Base-by-base conservation (phyloP, 73 alveolate genomes). In the Vitrella brassicaformis region DNA sequence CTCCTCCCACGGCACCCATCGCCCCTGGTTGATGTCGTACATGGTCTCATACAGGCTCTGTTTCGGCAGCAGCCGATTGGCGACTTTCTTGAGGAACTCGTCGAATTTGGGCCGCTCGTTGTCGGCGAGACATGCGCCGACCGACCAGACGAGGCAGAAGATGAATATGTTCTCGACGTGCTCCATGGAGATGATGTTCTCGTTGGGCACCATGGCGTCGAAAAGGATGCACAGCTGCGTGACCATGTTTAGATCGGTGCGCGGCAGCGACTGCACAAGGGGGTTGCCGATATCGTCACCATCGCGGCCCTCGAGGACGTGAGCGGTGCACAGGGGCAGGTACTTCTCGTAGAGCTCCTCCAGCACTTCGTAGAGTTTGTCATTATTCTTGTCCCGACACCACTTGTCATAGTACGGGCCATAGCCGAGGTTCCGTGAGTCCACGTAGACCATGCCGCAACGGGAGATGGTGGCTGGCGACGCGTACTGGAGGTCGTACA, bases 391-490 rank as follows among this genome's bases (percentile, higher is more conserved):
- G 56, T 39, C 4, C n/a, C n/a, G n/a, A n/a, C n/a, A n/a, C 95
- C 95, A 89, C 68, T 87, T 84, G 64, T 86, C 93, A 28, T 81
- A 86, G 90, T 72, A 86, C 26, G 95, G 95, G 27, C 69, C 69
- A 14, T 39, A 39, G n/a, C 94, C 90, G 4, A 83, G 81, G 78
- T 89, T 84, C 80, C 82, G 82, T 28, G 93, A 90, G 74, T 96
- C 99, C 4, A 94, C 98, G 81, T 94, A 97, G 72, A 97, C 96
- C 99, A 97, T 97, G 89, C 99, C 99, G 79, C 98, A 95, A 85
- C 99, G 93, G 72, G 98, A 92, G 65, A 97, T 94, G 25, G 99
- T 97, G 39, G 99, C 99, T 7, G 99, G 99, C n/a, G 99, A 94
- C 30, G 99, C 99, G 80, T 93, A 95, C 80, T 88, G 92, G 66